These are phyloP conservation scores for Pythium coloratum DNA, from an alignment of 352 stramenopile species.

Conservation along the genomic window DNA sequence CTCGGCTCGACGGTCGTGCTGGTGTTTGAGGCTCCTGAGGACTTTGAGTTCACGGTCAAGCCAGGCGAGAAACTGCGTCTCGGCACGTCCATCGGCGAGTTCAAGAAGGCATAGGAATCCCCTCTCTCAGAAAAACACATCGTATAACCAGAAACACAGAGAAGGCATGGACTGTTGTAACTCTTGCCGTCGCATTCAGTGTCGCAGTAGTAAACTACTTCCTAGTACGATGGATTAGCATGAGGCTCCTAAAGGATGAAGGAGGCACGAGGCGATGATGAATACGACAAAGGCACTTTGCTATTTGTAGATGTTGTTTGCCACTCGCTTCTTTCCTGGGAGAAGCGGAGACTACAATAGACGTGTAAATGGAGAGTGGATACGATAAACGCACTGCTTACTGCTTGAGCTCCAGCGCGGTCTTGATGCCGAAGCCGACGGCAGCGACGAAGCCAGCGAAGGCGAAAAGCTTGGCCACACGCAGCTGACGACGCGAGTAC, in stretches of 20 bases:
- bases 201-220: no score
- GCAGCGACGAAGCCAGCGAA: constrained; percentile 8
- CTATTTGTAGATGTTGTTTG: no score
- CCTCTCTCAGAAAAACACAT: neutral
- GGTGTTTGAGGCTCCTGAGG: constrained; percentile 77
- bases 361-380: neutral
- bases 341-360: neutral
- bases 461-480: constrained; percentile 29
- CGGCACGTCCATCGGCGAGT: constrained; percentile 23
- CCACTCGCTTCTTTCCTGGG: no score
- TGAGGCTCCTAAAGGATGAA: no score
- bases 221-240: no score
- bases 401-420: constrained; percentile 5
- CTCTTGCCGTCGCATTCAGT: no score
- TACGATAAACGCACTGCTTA: neutral
- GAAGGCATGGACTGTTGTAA: no score
- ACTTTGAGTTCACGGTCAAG: constrained; percentile 75
- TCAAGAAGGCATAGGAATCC: constrained; percentile 13
- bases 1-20: constrained; percentile 86
- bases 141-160: no score
- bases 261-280: no score
- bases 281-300: no score
- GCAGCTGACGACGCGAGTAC: constrained; percentile 45
- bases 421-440: constrained; percentile 15
- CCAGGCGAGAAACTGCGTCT: constrained; percentile 70